Base-by-base conservation (phyloP, 768 basidiomycete genomes). In the Pholiota microspora region DNA sequence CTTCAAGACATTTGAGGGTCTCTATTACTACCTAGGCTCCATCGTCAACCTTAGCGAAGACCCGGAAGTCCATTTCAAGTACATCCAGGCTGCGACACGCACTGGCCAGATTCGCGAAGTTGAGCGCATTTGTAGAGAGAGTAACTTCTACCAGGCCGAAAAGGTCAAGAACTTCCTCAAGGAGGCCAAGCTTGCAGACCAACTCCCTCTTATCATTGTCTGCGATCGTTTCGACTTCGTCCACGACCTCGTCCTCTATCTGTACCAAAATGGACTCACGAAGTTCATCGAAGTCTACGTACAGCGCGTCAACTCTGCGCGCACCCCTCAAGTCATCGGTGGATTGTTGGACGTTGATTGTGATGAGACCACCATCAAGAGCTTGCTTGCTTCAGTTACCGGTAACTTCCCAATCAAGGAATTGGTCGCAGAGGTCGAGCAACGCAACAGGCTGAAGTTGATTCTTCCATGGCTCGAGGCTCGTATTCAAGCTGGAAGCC, bases 151-250 rank as follows among this genome's bases (percentile, higher is more conserved):
- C 81, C 98, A 95, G 71, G 92, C 97, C 1, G 97, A 99, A 78
- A 99, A 99, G 73, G 97, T 98, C 82, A 98, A 99, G 82, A 99
- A 99, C 75, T 98, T 98, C 88, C 85, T 98, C 71, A 98, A 98
- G 73, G 97, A 99, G 68, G 95, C 97, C 65, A 95, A 97, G 66
- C 86, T 99, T 25, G 75, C 86, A 32, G 97, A 98, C 68, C 97
- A 98, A 69, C 85, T 99, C 32, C 97, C 97, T 3, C 86, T 99
- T 62, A 99, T 98, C 78, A 98, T 99, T 61, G 97, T 99, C 64
- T 98, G 97, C 81, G 97, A 99, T 70, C 94, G 97, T 34, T 99
- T 98, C 80, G 96, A 97, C 79, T 98, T 98, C 64, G 96, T 99
- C 9, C 97, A 99, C 69, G 97, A 99, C 66, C 86, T 99, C 57